Evolutionary conservation across 441 rosid genomes (phyloP).

Genomic region (Euphorbia celastroides): DNA sequence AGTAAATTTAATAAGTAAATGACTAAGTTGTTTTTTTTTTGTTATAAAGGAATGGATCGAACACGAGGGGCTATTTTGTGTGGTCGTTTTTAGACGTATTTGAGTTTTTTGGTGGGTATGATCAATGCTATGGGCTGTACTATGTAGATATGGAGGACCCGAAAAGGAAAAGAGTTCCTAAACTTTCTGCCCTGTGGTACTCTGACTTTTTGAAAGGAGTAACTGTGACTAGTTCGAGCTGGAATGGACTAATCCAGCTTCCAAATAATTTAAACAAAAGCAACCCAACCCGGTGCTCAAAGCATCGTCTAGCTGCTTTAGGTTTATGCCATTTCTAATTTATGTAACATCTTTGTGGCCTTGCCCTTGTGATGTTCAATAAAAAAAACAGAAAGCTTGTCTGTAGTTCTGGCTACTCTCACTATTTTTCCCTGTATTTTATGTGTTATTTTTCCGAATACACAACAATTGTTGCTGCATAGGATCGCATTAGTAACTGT

Average conservation of each 20-base stretch:
- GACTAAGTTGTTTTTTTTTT: not conserved
- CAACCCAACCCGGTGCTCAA: too few species aligned
- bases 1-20: too few species aligned
- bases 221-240: conserved; percentile 7
- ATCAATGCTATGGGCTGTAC: conserved; percentile 37
- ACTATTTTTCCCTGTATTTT: too few species aligned
- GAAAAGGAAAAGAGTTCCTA: conserved; percentile 35
- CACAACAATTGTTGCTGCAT: too few species aligned
- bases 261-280: conserved; percentile 4
- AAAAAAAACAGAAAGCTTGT: not conserved
- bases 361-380: not conserved
- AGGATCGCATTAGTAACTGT: too few species aligned
- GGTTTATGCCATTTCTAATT: not conserved
- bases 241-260: conserved; percentile 14
- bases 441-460: too few species aligned
- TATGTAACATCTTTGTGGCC: not conserved
- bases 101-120: conserved; percentile 45
- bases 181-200: conserved; percentile 61
- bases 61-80: conserved; percentile 49
- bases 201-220: conserved; percentile 50
- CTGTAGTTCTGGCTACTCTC: not conserved
- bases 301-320: not conserved
- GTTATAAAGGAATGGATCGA: conserved; percentile 56
- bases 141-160: conserved; percentile 55
- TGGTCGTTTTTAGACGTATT: conserved; percentile 59